Conservation (phyloP, 257 asterid genomes). For the Vinca minor region DNA sequence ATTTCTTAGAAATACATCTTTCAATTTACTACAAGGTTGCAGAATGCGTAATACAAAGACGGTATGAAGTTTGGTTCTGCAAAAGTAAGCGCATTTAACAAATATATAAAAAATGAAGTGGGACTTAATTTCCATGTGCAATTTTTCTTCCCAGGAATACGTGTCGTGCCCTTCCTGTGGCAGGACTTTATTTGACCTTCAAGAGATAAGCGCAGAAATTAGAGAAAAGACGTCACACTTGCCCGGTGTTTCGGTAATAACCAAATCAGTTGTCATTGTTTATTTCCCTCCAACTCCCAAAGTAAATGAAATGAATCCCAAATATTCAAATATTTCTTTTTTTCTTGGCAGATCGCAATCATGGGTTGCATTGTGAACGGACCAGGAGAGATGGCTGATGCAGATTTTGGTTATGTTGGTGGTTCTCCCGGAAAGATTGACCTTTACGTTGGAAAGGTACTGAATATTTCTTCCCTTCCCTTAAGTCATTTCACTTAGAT, state of each 20-base stretch:
- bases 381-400: slow-evolving; percentile 99
- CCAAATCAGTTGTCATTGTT: slow-evolving; percentile 10
- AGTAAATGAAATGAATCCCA: neutral
- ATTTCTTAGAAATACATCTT: slow-evolving; percentile 78
- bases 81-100: slow-evolving; percentile 5
- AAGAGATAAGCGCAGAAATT: slow-evolving; percentile 90
- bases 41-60: slow-evolving; percentile 99
- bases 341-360: slow-evolving; percentile 73
- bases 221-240: slow-evolving; percentile 90
- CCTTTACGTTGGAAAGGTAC: slow-evolving; percentile 96
- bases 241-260: slow-evolving; percentile 95
- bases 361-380: slow-evolving; percentile 99
- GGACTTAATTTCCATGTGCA: slow-evolving; percentile 6
- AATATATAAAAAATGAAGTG: too few species aligned
- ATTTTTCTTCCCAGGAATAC: slow-evolving; percentile 60
- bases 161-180: slow-evolving; percentile 99
- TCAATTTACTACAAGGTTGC: slow-evolving; percentile 96
- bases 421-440: slow-evolving; percentile 99
- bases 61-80: slow-evolving; percentile 31
- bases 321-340: neutral
- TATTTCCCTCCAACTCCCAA: neutral
- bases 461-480: neutral
- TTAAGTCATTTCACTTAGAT: neutral
- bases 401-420: slow-evolving; percentile 97
- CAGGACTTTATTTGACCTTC: slow-evolving; percentile 93